Base-by-base conservation (phyloP, 768 basidiomycete genomes). In the Kwoniella sp. region DNA sequence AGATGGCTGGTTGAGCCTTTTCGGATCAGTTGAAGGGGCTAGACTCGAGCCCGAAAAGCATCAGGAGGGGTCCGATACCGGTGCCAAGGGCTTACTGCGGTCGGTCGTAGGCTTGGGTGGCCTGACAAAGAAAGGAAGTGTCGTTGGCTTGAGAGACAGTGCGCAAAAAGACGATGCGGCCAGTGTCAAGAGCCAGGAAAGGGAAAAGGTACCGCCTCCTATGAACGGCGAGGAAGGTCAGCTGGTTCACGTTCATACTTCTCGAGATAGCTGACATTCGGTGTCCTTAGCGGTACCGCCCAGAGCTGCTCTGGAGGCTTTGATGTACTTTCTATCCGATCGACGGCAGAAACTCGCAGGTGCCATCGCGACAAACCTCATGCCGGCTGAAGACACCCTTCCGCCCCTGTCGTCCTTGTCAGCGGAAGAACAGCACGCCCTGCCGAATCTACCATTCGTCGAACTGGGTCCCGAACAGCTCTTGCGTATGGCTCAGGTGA, bases 291-390 rank as follows among this genome's bases (percentile, higher is more conserved):
- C 26, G n/a, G 54, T 65, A 20, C 60, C 60, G 26, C 73, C 73
- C 7, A 51, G 69, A 25, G 66, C 66, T 19, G 73, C 92, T 2
- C 78, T 93, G n/a, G 91, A 96, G 70, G 85, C 86, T 0, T 80
- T 99, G 4, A 80, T 89, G 57, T 82, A 85, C 10, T 98, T 90
- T 70, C 81, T 98, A 6, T 83, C 89, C 2, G 90, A 95, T 65
- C 83, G 89, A 10, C 83, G 95, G 11, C 90, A 88, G 10, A 91
- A 92, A 68, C 79, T 96, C 31, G 80, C 75, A 9, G 84, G 84
- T 5, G 88, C 88, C 0, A 82, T 96, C 1, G 80, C 82, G 33
- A 77, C 80, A 33, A 84, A 84, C 57, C 86, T 82, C 3, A 83
- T 86, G 0, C 79, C 79, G 32, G 83, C 85, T 64, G 82, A 88